Percentiles rank a stretch among this genome's conserved stretches.
phyloP scores from a whole-genome alignment of 108 stramenopile species.

The Schizochytrium sp. region DNA sequence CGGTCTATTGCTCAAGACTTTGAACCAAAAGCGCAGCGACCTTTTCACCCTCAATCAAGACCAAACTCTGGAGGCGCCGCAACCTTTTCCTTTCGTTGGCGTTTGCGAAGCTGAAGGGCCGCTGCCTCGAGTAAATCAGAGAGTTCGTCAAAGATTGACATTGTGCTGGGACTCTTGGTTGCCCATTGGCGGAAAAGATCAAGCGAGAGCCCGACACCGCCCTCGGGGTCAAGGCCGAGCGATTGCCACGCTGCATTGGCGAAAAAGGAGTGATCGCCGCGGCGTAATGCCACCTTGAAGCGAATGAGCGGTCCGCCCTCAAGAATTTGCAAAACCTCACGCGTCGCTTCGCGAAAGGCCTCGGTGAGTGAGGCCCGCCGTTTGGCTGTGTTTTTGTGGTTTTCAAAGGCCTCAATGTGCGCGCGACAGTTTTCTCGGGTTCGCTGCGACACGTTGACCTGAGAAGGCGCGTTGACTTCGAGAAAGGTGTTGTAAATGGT shows the following conservation, averaged over 20 bases:
- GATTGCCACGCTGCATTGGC: not conserved
- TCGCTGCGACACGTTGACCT: not conserved
- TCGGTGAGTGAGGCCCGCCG: not conserved
- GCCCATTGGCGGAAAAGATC: not conserved
- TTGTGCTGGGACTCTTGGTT: not conserved
- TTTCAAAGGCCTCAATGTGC: not conserved
- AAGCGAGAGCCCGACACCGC: not conserved
- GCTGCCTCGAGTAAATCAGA: not conserved
- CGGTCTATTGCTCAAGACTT: no score
- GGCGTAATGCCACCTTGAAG: not conserved
- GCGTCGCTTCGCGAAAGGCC: not conserved
- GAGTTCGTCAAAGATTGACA: not conserved
- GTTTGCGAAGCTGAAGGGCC: not conserved
- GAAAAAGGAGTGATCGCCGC: not conserved
- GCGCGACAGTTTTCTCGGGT: not conserved
- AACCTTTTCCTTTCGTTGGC: not conserved
- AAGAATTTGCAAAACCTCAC: not conserved
- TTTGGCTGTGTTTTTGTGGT: not conserved
- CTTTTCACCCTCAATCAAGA: no score
- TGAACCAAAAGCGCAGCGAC: no score
- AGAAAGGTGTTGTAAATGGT: not conserved
- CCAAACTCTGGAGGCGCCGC: not conserved
- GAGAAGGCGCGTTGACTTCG: not conserved
- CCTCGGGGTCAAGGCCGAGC: not conserved
- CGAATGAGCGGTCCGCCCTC: not conserved